Conservation (phyloP, 495 filamentous ascomycete species). For the Trichocladium uniseriatum region DNA sequence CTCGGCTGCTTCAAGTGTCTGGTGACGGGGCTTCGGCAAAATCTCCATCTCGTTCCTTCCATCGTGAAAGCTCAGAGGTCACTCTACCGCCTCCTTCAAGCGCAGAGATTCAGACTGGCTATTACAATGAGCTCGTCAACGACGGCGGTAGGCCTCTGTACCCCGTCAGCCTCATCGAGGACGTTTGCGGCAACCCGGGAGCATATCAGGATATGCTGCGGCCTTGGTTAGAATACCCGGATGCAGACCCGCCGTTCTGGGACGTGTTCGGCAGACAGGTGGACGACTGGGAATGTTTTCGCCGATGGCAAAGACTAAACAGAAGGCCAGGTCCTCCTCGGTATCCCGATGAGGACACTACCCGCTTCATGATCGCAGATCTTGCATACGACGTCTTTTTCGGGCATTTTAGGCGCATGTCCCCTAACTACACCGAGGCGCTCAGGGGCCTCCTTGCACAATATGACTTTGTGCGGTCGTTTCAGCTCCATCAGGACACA, state of each 20-base stretch:
- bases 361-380: too few species aligned
- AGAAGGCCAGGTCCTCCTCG: not conserved
- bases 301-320: not conserved
- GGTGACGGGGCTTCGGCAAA: too few species aligned
- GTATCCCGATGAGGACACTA: too few species aligned
- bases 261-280: not conserved
- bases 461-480: conserved; percentile 13
- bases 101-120: not conserved
- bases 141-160: not conserved
- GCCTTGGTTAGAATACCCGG: not conserved
- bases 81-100: not conserved
- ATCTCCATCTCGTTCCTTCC: not conserved
- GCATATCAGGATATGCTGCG: not conserved
- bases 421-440: conserved; percentile 6
- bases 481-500: conserved; percentile 15
- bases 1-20: not conserved
- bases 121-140: not conserved
- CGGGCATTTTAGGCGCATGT: not conserved
- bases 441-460: conserved; percentile 6
- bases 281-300: not conserved
- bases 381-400: not conserved
- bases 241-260: not conserved
- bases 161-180: not conserved
- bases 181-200: not conserved
- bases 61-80: not conserved